Evolutionary conservation across 1,284 basidiomycete genomes (phyloP).

Genomic region (Cutaneotrichosporon sp.): DNA sequence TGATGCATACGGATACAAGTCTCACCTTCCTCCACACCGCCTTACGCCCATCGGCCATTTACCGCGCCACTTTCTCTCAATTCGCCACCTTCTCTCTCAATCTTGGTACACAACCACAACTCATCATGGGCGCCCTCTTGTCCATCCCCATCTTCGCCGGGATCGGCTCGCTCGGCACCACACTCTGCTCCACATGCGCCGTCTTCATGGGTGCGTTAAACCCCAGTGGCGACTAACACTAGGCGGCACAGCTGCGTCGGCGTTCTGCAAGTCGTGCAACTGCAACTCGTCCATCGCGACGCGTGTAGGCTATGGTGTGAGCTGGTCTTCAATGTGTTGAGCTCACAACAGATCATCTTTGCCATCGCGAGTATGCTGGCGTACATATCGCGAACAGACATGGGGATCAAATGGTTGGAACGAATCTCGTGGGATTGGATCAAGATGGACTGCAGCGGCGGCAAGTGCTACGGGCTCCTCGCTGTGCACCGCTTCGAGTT

Average conservation of each 20-base stretch:
- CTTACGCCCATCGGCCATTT: neutral
- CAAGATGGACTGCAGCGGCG: constrained; percentile 92
- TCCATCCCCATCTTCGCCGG: constrained; percentile 80
- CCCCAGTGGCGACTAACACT: constrained; percentile 50
- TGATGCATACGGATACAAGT: no score
- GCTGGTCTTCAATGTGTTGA: constrained; percentile 34
- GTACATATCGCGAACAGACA: constrained; percentile 90
- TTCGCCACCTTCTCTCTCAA: neutral
- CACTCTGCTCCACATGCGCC: constrained; percentile 68
- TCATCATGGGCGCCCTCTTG: constrained; percentile 71
- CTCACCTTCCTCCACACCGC: no score
- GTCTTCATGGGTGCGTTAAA: constrained; percentile 62
- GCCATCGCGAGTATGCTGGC: constrained; percentile 93
- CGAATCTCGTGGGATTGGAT: constrained; percentile 95
- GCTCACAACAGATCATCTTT: constrained; percentile 76
- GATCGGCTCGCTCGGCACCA: constrained; percentile 71
- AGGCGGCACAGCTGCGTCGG: constrained; percentile 67
- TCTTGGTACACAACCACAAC: neutral
- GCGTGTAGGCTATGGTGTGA: constrained; percentile 88
- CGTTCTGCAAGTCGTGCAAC: constrained; percentile 98
- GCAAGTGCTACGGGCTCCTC: constrained; percentile 93
- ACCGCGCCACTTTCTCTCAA: neutral
- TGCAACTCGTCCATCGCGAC: constrained; percentile 99
- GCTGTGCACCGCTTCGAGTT: constrained; percentile 99
- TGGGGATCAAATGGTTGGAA: constrained; percentile 82